Percentiles rank a stretch among this genome's conserved stretches.
Evolutionary conservation across 139 green algal species (phyloP).

Genomic region (Pseudopediastrum boryanum): DNA sequence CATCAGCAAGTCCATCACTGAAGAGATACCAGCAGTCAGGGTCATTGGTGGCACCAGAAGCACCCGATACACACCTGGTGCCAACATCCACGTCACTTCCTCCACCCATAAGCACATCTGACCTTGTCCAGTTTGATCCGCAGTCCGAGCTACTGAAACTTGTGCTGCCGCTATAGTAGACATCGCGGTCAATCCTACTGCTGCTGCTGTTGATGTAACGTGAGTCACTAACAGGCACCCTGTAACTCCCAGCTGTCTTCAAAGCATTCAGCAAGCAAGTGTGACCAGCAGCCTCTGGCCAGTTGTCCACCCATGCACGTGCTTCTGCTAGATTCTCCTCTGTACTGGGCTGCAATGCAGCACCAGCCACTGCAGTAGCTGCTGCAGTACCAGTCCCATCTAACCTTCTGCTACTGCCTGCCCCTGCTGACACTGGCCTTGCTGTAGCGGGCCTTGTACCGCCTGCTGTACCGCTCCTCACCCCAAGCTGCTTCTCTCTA

Average conservation of each 20-base stretch:
- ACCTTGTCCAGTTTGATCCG: neutral
- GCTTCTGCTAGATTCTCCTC: constrained; percentile 57
- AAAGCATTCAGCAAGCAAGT: constrained; percentile 48
- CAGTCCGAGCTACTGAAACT: neutral
- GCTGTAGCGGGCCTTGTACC: neutral
- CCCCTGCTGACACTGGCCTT: neutral
- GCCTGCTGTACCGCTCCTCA: too few relatives aligned
- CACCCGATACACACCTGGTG: too few relatives aligned
- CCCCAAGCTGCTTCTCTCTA: too few relatives aligned
- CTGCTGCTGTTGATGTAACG: neutral
- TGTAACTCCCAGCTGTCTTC: constrained; percentile 8
- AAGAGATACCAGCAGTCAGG: constrained; percentile 30
- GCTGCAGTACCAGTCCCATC: constrained; percentile 2
- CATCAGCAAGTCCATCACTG: constrained; percentile 34
- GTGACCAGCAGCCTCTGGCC: constrained; percentile 62
- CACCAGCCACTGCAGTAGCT: neutral
- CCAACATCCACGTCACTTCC: too few relatives aligned
- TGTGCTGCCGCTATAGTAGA: neutral
- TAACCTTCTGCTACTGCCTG: neutral
- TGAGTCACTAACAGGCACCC: too few relatives aligned
- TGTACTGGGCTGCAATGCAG: constrained; percentile 46
- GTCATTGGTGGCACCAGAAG: neutral
- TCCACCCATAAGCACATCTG: too few relatives aligned
- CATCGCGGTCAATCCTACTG: neutral
- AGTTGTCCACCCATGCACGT: constrained; percentile 64